Percentiles rank a stretch among this genome's conserved stretches.
Evolutionary conservation across 2,329 filamentous ascomycete genomes (phyloP).

Genomic region (Monascus ruber): DNA sequence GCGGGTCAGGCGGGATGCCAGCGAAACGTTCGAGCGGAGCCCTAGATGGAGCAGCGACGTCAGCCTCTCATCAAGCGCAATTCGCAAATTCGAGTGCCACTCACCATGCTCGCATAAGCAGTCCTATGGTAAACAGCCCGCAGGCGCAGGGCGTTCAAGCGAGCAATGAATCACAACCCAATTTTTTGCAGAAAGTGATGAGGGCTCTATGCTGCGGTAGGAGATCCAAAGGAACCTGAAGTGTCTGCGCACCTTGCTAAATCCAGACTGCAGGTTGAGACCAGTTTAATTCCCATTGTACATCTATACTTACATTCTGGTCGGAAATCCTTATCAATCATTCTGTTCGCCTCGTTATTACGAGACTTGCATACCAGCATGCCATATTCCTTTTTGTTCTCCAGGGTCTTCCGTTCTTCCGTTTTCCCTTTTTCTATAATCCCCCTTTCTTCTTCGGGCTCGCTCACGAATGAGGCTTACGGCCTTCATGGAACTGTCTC

Average conservation of each 20-base stretch:
- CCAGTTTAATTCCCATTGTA: constrained; percentile 9
- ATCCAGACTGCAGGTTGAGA: constrained; percentile 22
- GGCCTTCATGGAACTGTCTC: background rate
- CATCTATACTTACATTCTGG: constrained; percentile 10
- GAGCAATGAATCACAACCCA: constrained; percentile 58
- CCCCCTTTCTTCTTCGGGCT: background rate
- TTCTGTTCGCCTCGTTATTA: constrained; percentile 5
- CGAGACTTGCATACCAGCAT: constrained; percentile 9
- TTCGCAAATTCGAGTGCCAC: constrained; percentile 94
- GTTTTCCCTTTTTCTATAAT: background rate
- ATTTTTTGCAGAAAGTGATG: constrained; percentile 83
- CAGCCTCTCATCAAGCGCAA: constrained; percentile 86
- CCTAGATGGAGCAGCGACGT: constrained; percentile 65
- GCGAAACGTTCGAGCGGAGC: constrained; percentile 60
- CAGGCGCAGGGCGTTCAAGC: constrained; percentile 45
- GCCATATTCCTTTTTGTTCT: background rate
- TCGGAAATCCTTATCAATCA: constrained; percentile 9
- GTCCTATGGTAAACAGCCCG: constrained; percentile 47
- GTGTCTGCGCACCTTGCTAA: constrained; percentile 12
- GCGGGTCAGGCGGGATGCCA: constrained; percentile 60
- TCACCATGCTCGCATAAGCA: constrained; percentile 53
- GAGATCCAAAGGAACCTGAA: constrained; percentile 14
- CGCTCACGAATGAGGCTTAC: background rate
- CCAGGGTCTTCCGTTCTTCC: background rate
- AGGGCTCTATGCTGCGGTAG: constrained; percentile 82